Evolutionary conservation across 2,329 filamentous ascomycete genomes (phyloP).

Genomic region (Albophoma yamanashiensis): DNA sequence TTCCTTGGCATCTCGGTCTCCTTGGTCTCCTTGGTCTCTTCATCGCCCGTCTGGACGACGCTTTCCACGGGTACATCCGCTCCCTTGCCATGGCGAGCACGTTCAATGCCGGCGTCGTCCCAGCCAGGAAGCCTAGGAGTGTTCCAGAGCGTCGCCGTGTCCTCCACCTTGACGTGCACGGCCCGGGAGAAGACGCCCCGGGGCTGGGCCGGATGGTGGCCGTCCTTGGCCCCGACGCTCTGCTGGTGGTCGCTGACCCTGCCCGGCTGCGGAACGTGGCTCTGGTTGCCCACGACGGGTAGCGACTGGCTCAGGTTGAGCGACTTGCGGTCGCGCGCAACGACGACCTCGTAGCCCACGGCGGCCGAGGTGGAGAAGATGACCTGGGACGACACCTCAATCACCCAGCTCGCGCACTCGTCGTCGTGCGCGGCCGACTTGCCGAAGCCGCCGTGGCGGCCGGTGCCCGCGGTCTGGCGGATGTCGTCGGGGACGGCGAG

Average conservation of each 20-base stretch:
- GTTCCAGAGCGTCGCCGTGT: slow-evolving; percentile 86
- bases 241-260: slow-evolving; percentile 69
- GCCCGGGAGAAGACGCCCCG: slow-evolving; percentile 80
- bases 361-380: slow-evolving; percentile 84
- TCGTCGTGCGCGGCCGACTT: slow-evolving; percentile 31
- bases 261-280: slow-evolving; percentile 51
- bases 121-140: slow-evolving; percentile 70
- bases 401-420: slow-evolving; percentile 68
- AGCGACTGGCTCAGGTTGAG: slow-evolving; percentile 50
- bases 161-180: slow-evolving; percentile 68
- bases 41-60: slow-evolving; percentile 19
- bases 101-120: slow-evolving; percentile 30
- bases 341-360: slow-evolving; percentile 77
- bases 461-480: slow-evolving; percentile 48
- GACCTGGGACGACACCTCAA: slow-evolving; percentile 87
- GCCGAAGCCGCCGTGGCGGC: slow-evolving; percentile 34
- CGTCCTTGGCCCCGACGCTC: slow-evolving; percentile 43
- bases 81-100: slow-evolving; percentile 10
- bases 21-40: slow-evolving; percentile 16
- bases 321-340: slow-evolving; percentile 79
- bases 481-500: slow-evolving; percentile 73
- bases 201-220: slow-evolving; percentile 49
- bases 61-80: slow-evolving; percentile 23
- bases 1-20: slow-evolving; percentile 29
- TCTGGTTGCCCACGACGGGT: slow-evolving; percentile 32